Evolutionary conservation across 148 eudicot species (phyloP).

Genomic region (Agrostemma githago): DNA sequence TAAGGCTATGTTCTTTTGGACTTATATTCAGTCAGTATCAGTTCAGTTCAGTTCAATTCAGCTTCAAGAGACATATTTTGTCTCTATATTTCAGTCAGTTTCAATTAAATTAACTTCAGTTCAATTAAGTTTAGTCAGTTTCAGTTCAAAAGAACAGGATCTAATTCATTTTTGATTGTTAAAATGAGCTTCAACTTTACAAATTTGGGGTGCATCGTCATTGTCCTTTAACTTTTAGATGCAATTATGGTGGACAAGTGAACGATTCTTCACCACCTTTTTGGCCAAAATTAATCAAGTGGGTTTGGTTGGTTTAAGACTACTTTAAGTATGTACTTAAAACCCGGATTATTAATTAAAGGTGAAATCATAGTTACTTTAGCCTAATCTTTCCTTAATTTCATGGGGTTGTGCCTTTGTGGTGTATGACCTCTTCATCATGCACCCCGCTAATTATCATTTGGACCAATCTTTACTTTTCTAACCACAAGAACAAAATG

Average conservation of each 20-base stretch:
- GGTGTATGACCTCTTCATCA: slow-evolving; percentile 11
- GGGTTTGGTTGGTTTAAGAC: background rate
- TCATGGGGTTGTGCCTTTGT: background rate
- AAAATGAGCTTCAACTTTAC: background rate
- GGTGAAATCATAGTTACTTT: background rate
- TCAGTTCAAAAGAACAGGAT: too few relatives aligned
- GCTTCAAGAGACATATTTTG: too few relatives aligned
- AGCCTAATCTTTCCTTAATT: slow-evolving; percentile 6
- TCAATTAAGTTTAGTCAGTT: too few relatives aligned
- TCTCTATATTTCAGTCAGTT: too few relatives aligned
- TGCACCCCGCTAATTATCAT: background rate
- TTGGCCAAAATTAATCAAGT: background rate
- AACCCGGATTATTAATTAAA: slow-evolving; percentile 9
- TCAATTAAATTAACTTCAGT: too few relatives aligned
- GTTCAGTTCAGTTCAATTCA: too few relatives aligned
- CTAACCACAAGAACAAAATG: too few relatives aligned
- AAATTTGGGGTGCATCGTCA: background rate
- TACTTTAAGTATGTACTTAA: too few relatives aligned
- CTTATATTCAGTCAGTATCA: too few relatives aligned
- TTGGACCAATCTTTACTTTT: background rate
- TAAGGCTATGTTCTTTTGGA: too few relatives aligned
- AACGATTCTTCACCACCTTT: background rate
- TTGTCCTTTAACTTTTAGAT: background rate
- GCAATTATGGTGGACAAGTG: slow-evolving; percentile 2
- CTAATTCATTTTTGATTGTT: background rate